Conservation (phyloP, 208 protist species). For the Wallacemonas sp. region DNA sequence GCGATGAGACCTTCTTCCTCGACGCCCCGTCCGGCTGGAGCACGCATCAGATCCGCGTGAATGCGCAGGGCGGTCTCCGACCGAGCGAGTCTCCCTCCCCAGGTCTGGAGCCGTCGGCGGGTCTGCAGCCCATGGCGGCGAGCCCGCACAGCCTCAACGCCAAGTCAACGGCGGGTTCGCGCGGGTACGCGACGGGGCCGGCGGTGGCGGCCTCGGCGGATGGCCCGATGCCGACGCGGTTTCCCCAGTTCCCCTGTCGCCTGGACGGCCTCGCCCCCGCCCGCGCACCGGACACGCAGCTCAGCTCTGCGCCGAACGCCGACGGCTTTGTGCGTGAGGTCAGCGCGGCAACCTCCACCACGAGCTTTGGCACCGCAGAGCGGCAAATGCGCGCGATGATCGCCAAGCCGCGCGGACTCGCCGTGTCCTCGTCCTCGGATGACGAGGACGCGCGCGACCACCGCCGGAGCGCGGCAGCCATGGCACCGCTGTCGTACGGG, state of each 20-base stretch:
- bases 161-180: neutral
- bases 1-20: constrained; percentile 11
- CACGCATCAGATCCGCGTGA: neutral
- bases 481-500: neutral
- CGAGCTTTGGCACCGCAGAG: constrained; percentile 9
- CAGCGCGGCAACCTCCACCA: neutral
- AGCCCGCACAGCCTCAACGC: neutral
- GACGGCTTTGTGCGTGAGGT: too few species aligned
- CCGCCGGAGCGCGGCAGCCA: neutral
- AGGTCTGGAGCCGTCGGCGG: neutral
- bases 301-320: too few species aligned
- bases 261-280: neutral
- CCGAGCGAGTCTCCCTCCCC: neutral
- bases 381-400: constrained; percentile 17
- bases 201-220: neutral
- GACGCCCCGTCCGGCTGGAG: neutral
- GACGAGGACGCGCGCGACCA: neutral
- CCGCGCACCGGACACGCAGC: neutral
- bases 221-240: neutral
- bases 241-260: neutral
- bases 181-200: too few species aligned
- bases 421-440: neutral
- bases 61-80: neutral
- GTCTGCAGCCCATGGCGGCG: neutral
- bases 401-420: constrained; percentile 3